Percentiles rank a stretch among this genome's conserved stretches.
These are phyloP conservation scores for Groenewaldozyma salmanticensis DNA, from an alignment of 805 yeast species.

Conservation along the genomic window DNA sequence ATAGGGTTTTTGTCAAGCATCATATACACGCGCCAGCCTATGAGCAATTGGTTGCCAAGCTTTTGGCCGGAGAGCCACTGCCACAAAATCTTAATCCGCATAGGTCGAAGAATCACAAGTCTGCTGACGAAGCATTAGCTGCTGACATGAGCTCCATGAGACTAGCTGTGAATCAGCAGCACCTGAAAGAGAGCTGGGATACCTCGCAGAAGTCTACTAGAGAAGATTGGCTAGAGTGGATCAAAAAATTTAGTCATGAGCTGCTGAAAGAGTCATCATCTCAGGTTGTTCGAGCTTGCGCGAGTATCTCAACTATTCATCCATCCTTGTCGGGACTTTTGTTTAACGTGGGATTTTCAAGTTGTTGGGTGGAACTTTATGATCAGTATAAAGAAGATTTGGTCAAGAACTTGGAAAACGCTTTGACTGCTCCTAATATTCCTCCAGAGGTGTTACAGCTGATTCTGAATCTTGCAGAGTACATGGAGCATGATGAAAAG, in stretches of 20 bases:
- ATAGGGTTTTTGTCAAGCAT: conserved; percentile 46
- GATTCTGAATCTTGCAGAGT: conserved; percentile 81
- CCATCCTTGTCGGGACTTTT: conserved; percentile 82
- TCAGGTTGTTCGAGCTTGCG: conserved; percentile 87
- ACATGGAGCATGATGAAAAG: conserved; percentile 95
- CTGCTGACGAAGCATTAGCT: conserved; percentile 38
- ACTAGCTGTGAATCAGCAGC: conserved; percentile 56
- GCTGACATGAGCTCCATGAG: conserved; percentile 64
- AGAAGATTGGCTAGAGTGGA: conserved; percentile 99
- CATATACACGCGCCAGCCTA: conserved; percentile 63
- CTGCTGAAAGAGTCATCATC: conserved; percentile 87
- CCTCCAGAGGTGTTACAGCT: conserved; percentile 96
- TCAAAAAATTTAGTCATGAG: conserved; percentile 75
- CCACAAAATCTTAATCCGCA: conserved; percentile 61
- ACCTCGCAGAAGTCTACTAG: conserved; percentile 78
- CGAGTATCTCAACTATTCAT: conserved; percentile 76
- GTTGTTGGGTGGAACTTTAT: conserved; percentile 90
- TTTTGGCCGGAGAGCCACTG: conserved; percentile 75
- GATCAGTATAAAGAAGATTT: conserved; percentile 85
- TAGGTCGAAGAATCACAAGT: conserved; percentile 36
- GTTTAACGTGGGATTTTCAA: conserved; percentile 89
- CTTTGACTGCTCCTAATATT: conserved; percentile 79
- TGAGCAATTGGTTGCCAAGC: conserved; percentile 70
- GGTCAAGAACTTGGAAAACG: conserved; percentile 74
- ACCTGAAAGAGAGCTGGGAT: conserved; percentile 81